Conservation (phyloP, 768 basidiomycete species). For the Clitopilus hobsonii region DNA sequence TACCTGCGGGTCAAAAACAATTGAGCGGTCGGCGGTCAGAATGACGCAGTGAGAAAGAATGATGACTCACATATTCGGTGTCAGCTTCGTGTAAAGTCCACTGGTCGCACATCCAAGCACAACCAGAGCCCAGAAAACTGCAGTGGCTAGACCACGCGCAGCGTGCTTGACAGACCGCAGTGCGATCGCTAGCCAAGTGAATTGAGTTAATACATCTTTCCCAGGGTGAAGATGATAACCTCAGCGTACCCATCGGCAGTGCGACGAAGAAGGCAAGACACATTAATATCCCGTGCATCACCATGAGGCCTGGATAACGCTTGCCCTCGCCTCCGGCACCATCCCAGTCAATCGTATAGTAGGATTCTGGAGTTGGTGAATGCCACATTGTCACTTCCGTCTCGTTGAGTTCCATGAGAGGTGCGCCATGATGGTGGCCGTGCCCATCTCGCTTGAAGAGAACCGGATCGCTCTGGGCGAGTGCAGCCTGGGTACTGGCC, state of each 20-base stretch:
- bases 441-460: constrained; percentile 29
- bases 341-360: constrained; percentile 77
- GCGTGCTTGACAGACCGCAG: constrained; percentile 75
- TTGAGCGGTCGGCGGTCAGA: constrained; percentile 1
- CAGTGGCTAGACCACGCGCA: constrained; percentile 51
- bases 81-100: constrained; percentile 69
- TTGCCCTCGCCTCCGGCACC: constrained; percentile 32
- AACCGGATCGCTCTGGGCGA: constrained; percentile 10
- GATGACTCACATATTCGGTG: constrained; percentile 74
- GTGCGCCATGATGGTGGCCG: constrained; percentile 47
- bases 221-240: constrained; percentile 2
- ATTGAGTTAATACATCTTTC: constrained; percentile 3
- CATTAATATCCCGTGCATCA: constrained; percentile 72
- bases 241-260: constrained; percentile 67
- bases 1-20: constrained; percentile 45
- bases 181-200: constrained; percentile 56
- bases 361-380: constrained; percentile 71
- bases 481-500: constrained; percentile 14
- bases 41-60: constrained; percentile 6
- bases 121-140: constrained; percentile 58
- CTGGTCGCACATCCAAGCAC: constrained; percentile 65
- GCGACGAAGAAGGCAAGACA: constrained; percentile 76
- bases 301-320: constrained; percentile 67
- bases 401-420: constrained; percentile 68
- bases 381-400: constrained; percentile 65